Conservation (phyloP, 2,329 filamentous ascomycete species). For the Penicillium brasilianum region DNA sequence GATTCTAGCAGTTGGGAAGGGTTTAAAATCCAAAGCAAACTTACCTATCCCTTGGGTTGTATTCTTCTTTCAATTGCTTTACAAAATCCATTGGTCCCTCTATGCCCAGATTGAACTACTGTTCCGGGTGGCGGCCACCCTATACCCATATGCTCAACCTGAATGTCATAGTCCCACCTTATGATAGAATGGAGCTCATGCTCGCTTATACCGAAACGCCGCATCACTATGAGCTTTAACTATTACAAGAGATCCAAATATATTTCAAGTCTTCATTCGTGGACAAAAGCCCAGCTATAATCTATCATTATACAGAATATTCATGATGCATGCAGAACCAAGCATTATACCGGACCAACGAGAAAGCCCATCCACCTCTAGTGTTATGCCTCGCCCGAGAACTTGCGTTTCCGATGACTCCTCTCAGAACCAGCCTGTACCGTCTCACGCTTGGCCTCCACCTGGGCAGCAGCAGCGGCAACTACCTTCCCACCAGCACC, state of each 20-base stretch:
- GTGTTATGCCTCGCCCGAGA: neutral
- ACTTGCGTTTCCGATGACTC: slow-evolving; percentile 24
- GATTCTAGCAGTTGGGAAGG: neutral
- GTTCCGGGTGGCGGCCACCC: no score
- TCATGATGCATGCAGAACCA: slow-evolving; percentile 5
- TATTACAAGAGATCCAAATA: no score
- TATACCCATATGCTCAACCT: no score
- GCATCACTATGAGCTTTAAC: no score
- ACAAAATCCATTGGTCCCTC: no score
- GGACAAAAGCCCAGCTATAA: neutral
- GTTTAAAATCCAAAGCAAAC: no score
- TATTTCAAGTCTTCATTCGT: neutral
- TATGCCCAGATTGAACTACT: no score
- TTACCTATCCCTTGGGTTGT: no score
- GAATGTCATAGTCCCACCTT: no score
- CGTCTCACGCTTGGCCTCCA: neutral
- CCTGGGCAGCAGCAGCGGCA: neutral
- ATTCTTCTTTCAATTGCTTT: neutral
- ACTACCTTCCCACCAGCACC: neutral
- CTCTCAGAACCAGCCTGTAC: neutral
- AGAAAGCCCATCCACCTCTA: neutral
- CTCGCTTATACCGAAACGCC: no score
- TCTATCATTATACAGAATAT: slow-evolving; percentile 17
- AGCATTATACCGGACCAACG: slow-evolving; percentile 3
- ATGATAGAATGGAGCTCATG: no score